Percentiles rank a stretch among this genome's conserved stretches.
Conservation (phyloP, 2,329 filamentous ascomycete species). For the Beauveria sp. region DNA sequence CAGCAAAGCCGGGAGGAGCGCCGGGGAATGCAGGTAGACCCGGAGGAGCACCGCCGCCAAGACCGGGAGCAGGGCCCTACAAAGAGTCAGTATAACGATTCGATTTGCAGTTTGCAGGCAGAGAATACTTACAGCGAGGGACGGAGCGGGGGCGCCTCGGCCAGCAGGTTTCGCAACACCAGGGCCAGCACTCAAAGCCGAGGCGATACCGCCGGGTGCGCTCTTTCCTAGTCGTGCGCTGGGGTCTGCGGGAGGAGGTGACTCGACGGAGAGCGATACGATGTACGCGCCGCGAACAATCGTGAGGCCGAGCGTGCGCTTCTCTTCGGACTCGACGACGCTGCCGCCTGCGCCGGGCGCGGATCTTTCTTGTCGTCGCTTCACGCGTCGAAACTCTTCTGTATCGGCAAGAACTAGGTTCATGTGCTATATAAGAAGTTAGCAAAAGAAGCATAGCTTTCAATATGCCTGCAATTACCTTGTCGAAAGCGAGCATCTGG, state of each 20-base stretch:
- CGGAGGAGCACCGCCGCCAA: conserved; percentile 63
- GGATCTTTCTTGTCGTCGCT: conserved; percentile 72
- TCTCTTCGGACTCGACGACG: conserved; percentile 85
- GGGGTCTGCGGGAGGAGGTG: conserved; percentile 88
- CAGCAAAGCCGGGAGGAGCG: conserved; percentile 38
- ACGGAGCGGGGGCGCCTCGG: conserved; percentile 64
- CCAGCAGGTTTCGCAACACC: conserved; percentile 89
- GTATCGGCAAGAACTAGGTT: conserved; percentile 98
- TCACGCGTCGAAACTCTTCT: conserved; percentile 91
- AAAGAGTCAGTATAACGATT: conserved; percentile 16
- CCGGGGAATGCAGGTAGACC: conserved; percentile 48
- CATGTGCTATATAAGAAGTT: conserved; percentile 65
- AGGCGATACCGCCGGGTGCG: conserved; percentile 58
- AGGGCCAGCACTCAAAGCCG: conserved; percentile 71
- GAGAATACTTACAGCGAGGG: conserved; percentile 58
- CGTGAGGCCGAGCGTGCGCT: conserved; percentile 89
- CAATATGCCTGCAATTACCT: conserved; percentile 46
- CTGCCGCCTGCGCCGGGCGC: conserved; percentile 49
- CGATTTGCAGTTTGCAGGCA: background rate
- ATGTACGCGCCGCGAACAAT: conserved; percentile 94
- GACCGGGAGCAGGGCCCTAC: conserved; percentile 74
- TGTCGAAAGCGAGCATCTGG: conserved; percentile 98
- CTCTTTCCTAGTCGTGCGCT: conserved; percentile 78
- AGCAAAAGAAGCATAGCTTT: conserved; percentile 7
- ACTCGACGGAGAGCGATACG: conserved; percentile 90